These are phyloP conservation scores for Rhynchosporium graminicola DNA, from an alignment of 2,329 filamentous ascomycete species.

Conservation along the genomic window DNA sequence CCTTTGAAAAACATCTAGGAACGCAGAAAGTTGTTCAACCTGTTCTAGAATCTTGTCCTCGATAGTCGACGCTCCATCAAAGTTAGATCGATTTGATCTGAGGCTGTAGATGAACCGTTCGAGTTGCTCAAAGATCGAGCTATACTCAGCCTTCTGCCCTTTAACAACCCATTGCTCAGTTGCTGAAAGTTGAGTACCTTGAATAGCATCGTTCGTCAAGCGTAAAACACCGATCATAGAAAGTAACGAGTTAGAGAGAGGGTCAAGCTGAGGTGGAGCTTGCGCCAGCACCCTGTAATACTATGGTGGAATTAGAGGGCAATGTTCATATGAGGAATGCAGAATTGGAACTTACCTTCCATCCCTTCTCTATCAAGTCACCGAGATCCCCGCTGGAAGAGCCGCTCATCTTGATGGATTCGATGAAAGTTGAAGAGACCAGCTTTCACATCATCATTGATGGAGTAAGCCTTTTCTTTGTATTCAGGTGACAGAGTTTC, in stretches of 20 bases:
- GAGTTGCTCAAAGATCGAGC: not conserved
- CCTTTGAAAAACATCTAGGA: slow-evolving; percentile 24
- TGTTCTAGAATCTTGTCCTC: slow-evolving; percentile 18
- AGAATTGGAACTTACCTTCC: slow-evolving; percentile 4
- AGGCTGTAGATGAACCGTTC: slow-evolving; percentile 2
- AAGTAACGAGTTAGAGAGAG: slow-evolving; percentile 9
- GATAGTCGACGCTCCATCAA: slow-evolving; percentile 8
- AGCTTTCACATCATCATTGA: not conserved
- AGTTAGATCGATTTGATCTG: slow-evolving; percentile 9
- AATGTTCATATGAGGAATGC: not conserved
- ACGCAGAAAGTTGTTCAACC: slow-evolving; percentile 18
- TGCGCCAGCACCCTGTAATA: slow-evolving; percentile 3
- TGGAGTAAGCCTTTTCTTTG: not conserved
- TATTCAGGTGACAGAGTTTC: not conserved
- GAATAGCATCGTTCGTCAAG: slow-evolving; percentile 4
- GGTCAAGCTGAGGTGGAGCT: slow-evolving; percentile 2
- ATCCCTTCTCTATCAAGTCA: slow-evolving; percentile 3
- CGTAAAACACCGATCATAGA: slow-evolving; percentile 7
- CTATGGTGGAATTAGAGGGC: not conserved
- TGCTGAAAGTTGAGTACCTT: slow-evolving; percentile 7
- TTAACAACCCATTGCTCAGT: slow-evolving; percentile 8
- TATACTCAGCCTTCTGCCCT: not conserved
- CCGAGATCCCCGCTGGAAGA: not conserved
- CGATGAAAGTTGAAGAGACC: not conserved
- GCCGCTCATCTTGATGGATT: not conserved